phyloP scores from a whole-genome alignment of 768 basidiomycete species.

The Goffeauzyma gilvescens region DNA sequence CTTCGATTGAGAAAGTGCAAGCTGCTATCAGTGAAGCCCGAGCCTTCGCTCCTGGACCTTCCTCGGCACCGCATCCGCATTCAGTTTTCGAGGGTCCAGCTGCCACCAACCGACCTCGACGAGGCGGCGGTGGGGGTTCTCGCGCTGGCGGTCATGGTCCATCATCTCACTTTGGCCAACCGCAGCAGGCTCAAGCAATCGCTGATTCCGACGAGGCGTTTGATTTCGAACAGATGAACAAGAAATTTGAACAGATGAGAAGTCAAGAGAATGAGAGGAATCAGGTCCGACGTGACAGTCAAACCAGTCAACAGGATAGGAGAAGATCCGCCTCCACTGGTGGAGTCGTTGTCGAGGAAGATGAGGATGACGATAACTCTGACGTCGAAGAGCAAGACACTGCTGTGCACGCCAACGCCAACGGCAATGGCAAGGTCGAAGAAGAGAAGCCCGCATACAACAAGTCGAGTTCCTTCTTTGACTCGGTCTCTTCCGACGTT shows the following conservation, averaged over 20 bases:
- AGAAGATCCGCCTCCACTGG: background rate
- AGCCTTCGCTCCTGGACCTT: background rate
- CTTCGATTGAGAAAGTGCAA: background rate
- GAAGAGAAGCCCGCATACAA: constrained; percentile 8
- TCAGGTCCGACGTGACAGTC: no score
- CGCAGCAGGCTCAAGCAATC: no score
- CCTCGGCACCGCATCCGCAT: background rate
- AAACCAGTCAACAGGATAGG: background rate
- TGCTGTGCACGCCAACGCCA: background rate
- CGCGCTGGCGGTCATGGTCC: constrained; percentile 1
- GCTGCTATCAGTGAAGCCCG: background rate
- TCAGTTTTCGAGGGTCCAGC: background rate
- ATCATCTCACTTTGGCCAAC: no score
- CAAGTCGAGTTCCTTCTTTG: constrained; percentile 12
- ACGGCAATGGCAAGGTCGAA: background rate
- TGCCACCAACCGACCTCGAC: background rate
- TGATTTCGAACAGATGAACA: constrained; percentile 12
- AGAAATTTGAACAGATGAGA: constrained; percentile 5
- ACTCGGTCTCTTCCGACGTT: constrained; percentile 10
- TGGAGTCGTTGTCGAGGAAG: background rate
- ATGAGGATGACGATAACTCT: background rate
- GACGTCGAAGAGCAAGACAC: background rate
- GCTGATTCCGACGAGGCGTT: constrained; percentile 4
- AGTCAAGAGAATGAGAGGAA: background rate
- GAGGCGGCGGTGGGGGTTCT: background rate